phyloP scores from a whole-genome alignment of 805 yeast species.

The Clavispora vitiphila region DNA sequence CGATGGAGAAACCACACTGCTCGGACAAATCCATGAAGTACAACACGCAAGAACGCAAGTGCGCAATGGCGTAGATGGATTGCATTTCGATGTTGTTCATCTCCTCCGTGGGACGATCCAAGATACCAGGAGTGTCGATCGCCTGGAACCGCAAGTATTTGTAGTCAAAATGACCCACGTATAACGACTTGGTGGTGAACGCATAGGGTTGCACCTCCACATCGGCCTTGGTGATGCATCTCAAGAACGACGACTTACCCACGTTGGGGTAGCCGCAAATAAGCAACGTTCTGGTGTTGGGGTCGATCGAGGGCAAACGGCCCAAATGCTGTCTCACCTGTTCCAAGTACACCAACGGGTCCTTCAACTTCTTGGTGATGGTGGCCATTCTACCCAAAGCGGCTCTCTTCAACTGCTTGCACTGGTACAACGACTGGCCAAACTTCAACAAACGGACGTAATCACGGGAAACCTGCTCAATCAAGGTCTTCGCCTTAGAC shows the following conservation, averaged over 20 bases:
- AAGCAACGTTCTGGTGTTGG: conserved; percentile 94
- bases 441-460: conserved; percentile 90
- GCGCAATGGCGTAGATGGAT: conserved; percentile 97
- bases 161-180: conserved; percentile 98
- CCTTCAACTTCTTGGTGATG: conserved; percentile 89
- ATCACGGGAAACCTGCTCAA: conserved; percentile 95
- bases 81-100: conserved; percentile 99
- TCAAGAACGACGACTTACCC: conserved; percentile 94
- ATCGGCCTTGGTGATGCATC: conserved; percentile 93
- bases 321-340: conserved; percentile 99
- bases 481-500: conserved; percentile 86
- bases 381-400: conserved; percentile 99
- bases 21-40: conserved; percentile 98
- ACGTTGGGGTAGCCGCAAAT: conserved; percentile 99
- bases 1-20: conserved; percentile 97
- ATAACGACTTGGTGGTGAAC: conserved; percentile 94
- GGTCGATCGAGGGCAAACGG: conserved; percentile 96
- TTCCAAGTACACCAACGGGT: conserved; percentile 87
- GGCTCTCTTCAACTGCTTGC: conserved; percentile 97
- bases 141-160: conserved; percentile 97
- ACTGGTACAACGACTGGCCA: conserved; percentile 96
- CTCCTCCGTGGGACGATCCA: conserved; percentile 98
- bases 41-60: conserved; percentile 90
- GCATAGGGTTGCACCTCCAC: conserved; percentile 99
- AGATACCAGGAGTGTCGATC: conserved; percentile 95